Conservation (phyloP, 495 filamentous ascomycete genomes). For the Glutinoglossum americanum region DNA sequence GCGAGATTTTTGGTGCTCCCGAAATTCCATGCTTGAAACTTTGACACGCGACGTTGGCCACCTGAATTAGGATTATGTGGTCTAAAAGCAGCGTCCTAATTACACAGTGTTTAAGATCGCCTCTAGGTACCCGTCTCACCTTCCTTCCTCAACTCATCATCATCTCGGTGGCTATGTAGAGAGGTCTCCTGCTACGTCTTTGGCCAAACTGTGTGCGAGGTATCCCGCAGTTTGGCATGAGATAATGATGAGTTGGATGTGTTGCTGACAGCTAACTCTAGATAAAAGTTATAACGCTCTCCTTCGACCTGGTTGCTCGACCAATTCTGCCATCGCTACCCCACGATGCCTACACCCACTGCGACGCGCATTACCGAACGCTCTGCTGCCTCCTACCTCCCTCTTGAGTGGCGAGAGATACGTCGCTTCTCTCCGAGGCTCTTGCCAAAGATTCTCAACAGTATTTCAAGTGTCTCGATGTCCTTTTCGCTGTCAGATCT, state of each 20-base stretch:
- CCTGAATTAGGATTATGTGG: background rate
- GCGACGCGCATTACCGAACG: background rate
- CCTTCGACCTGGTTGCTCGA: background rate
- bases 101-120: background rate
- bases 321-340: background rate
- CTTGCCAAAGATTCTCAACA: background rate
- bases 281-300: background rate
- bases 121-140: background rate
- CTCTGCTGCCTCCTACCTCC: background rate
- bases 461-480: background rate
- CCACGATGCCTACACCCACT: background rate
- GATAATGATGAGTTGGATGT: background rate
- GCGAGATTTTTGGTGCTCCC: slow-evolving; percentile 8
- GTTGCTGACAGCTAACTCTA: background rate
- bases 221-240: background rate
- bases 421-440: background rate
- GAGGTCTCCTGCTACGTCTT: background rate
- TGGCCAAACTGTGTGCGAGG: background rate
- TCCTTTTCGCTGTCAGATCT: background rate
- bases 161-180: background rate
- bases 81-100: background rate
- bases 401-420: background rate
- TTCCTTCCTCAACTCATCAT: background rate
- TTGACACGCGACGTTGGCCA: background rate
- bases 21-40: slow-evolving; percentile 7